Percentiles rank a stretch among this genome's conserved stretches.
Evolutionary conservation across 257 asterid species (phyloP).

Genomic region (Petrea volubilis): DNA sequence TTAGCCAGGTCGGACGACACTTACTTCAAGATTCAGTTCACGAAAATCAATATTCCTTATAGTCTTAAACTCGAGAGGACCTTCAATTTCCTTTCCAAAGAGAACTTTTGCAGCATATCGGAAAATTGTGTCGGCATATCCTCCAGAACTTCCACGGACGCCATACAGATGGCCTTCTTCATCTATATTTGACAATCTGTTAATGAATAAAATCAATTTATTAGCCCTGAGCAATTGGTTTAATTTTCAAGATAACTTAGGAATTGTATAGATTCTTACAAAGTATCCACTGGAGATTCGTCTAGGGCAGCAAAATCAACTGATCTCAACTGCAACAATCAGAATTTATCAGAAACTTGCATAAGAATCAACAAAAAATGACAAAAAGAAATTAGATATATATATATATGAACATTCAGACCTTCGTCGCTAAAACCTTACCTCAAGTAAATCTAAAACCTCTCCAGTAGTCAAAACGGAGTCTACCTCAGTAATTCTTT

Average conservation of each 20-base stretch:
- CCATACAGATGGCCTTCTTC: constrained; percentile 73
- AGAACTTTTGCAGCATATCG: constrained; percentile 75
- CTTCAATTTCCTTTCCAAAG: constrained; percentile 61
- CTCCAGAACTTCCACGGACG: constrained; percentile 91
- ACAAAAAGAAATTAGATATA: constrained; percentile 1
- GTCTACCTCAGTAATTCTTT: constrained; percentile 77
- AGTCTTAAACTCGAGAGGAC: constrained; percentile 76
- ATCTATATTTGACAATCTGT: constrained; percentile 75
- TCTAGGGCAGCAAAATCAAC: constrained; percentile 69
- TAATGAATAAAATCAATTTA: constrained; percentile 5
- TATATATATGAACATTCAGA: neutral
- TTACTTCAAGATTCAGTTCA: constrained; percentile 86
- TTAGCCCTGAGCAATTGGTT: constrained; percentile 18
- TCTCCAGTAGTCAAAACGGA: constrained; percentile 97
- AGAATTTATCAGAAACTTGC: neutral
- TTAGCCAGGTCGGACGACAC: constrained; percentile 27
- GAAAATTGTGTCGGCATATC: constrained; percentile 87
- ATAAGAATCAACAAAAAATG: neutral
- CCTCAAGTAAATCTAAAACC: constrained; percentile 89
- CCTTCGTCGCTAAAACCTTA: constrained; percentile 22
- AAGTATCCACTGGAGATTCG: constrained; percentile 80
- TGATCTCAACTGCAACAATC: constrained; percentile 65
- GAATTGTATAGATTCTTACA: constrained; percentile 54
- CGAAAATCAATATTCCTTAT: constrained; percentile 84
- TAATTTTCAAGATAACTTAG: neutral